Evolutionary conservation across 2,329 filamentous ascomycete species (phyloP), one percentile per base, ranked within the genome.

Genomic region (Paramyrothecium sp.): DNA sequence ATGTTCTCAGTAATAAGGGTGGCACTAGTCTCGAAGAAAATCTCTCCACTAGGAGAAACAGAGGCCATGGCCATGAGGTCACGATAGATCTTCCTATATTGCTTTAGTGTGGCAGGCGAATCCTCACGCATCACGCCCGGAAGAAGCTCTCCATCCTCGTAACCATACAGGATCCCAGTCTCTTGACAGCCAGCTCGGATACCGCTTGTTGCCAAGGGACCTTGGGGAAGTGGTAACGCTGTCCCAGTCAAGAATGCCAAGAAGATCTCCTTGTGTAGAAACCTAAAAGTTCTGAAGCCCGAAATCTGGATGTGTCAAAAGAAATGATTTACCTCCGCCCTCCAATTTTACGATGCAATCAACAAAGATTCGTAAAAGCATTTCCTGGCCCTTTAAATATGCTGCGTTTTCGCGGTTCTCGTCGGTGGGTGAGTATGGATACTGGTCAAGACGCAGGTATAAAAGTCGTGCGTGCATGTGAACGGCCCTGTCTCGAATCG

Each of bases 221-320:
- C 61, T 63, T 17, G 70, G 67, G 16, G 63, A 58, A 7, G 61
- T 57, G 17, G 53, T 56, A 7, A 68, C 59, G 10, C 61, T 63
- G 41, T 70, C 67, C 70, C 68, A 72, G 58, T 70, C 69, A 22
- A 72, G 68, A 5, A 72, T 56, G 8, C 54, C 67, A 8, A 53
- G 58, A 2, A 73, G 58, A 20, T 64, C 54, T 17, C 70, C 68
- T 1, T 67, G 60, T 20, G 67, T 62, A 0, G 65, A 64, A 0
- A 73, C 68, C 12, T 71, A 58, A 51, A 73, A 59, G 51, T 72
- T 72, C 34, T 71, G 65, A 16, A 68, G 63, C 52, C 69, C 63
- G 46, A 66, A 67, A 33, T 71, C 64, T 1, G 68, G 65, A 55
- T 71, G 70, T 3, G 65, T 47, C 2, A 72, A 56, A 20, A 69